These are phyloP conservation scores for Cercospora zeae-maydis DNA, from an alignment of 2,329 filamentous ascomycete species.

Conservation along the genomic window DNA sequence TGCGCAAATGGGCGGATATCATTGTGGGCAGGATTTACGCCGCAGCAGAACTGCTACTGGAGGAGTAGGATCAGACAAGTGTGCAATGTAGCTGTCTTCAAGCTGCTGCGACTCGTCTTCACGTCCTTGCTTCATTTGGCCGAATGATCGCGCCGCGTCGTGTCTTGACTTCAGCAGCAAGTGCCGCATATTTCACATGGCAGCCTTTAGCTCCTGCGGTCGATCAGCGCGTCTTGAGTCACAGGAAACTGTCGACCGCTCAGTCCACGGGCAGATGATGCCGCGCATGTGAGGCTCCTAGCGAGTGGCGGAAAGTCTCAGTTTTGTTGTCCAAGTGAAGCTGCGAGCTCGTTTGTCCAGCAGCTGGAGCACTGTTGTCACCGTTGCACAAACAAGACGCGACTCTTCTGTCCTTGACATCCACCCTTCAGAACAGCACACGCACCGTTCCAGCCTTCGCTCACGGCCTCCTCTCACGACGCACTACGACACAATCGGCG, in stretches of 20 bases:
- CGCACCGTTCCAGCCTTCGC: not conserved
- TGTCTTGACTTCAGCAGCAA: not conserved
- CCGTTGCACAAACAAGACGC: not conserved
- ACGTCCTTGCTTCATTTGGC: not conserved
- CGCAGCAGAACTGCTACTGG: conserved; percentile 19
- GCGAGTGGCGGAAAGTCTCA: not conserved
- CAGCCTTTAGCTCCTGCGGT: not conserved
- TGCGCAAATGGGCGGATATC: conserved; percentile 45
- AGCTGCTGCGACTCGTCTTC: not conserved
- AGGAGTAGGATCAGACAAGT: conserved; percentile 1
- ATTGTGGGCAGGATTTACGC: conserved; percentile 34
- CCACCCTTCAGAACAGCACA: not conserved
- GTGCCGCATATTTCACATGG: not conserved
- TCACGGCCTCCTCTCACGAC: not conserved
- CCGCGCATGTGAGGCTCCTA: not conserved
- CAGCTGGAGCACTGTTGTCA: not conserved
- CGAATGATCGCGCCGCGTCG: not conserved
- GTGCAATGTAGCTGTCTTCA: not conserved
- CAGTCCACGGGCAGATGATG: not conserved
- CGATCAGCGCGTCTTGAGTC: not conserved
- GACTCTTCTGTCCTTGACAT: not conserved
- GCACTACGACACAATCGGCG: not conserved
- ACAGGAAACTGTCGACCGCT: not conserved
- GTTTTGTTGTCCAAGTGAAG: not conserved
- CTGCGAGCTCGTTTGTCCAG: not conserved